Percentiles rank a stretch among this genome's conserved stretches.
Evolutionary conservation across 202 grass and related monocot species (phyloP).

Genomic region (Digitaria exilis): DNA sequence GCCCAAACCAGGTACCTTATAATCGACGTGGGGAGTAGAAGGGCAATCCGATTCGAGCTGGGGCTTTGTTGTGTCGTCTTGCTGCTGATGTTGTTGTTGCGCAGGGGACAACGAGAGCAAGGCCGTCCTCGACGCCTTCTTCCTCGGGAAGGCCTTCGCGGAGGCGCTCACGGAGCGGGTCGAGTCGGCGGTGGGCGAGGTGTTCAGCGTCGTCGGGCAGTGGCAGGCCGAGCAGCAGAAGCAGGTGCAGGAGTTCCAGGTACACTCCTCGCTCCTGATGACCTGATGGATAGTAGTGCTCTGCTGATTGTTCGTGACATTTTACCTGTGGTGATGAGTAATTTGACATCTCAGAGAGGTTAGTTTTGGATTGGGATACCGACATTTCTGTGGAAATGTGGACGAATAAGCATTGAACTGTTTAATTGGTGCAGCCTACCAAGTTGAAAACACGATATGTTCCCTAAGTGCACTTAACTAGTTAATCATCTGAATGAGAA

Average conservation of each 20-base stretch:
- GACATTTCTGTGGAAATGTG: background rate
- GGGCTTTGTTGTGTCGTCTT: background rate
- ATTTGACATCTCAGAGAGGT: background rate
- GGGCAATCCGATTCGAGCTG: background rate
- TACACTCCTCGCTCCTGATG: constrained; percentile 8
- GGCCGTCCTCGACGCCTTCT: constrained; percentile 87
- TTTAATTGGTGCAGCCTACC: background rate
- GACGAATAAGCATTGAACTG: background rate
- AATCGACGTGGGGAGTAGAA: background rate
- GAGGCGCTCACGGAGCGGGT: constrained; percentile 84
- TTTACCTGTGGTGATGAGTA: background rate
- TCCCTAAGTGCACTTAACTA: background rate
- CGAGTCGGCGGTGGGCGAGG: constrained; percentile 79
- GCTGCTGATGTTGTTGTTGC: background rate
- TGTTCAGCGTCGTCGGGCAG: constrained; percentile 86
- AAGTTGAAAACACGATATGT: background rate
- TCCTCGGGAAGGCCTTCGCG: constrained; percentile 91
- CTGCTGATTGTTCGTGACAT: background rate
- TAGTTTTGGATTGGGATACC: background rate
- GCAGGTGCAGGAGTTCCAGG: constrained; percentile 85
- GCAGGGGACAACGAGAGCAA: constrained; percentile 81
- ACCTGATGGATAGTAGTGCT: no score
- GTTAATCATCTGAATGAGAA: background rate
- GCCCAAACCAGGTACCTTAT: constrained; percentile 48
- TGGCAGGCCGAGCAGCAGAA: constrained; percentile 98